Evolutionary conservation across 164 flowering plant species (phyloP).

Genomic region (Houttuynia cordata): DNA sequence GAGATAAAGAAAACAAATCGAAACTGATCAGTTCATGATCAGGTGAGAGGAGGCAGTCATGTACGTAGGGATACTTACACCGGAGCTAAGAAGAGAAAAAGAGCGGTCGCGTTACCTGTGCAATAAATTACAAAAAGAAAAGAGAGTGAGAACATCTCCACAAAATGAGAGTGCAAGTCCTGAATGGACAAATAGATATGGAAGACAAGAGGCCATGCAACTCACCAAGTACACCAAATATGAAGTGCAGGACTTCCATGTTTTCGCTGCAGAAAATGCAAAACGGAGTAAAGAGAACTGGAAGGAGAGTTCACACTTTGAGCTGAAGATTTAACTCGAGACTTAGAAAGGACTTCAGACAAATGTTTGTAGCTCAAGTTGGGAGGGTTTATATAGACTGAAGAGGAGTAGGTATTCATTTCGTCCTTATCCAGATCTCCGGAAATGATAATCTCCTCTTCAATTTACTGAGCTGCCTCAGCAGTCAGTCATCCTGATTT

Average conservation of each 20-base stretch:
- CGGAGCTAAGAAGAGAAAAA: conserved; percentile 27
- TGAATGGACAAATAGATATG: not conserved
- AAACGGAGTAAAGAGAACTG: conserved; percentile 1
- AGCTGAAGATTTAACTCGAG: not conserved
- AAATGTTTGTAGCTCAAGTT: not conserved
- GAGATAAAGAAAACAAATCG: too few relatives aligned
- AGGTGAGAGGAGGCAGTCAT: not conserved
- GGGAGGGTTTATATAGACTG: not conserved
- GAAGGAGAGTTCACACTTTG: not conserved
- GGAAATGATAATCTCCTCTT: not conserved
- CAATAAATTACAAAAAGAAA: not conserved
- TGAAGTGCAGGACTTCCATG: conserved; percentile 38
- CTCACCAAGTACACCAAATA: conserved; percentile 64
- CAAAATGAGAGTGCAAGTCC: not conserved
- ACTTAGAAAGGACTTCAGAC: not conserved
- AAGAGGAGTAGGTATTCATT: conserved; percentile 1
- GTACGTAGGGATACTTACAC: conserved; percentile 8
- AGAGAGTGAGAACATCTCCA: not conserved
- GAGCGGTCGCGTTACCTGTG: conserved; percentile 25
- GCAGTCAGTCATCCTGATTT: not conserved
- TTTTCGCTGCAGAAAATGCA: not conserved
- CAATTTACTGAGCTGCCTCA: not conserved
- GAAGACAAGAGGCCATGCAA: not conserved
- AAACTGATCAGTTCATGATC: too few relatives aligned
- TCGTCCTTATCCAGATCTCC: conserved; percentile 9